Percentiles rank a stretch among this genome's conserved stretches.
Conservation (phyloP, 345 rosid genomes). For the Hibiscus trionum region DNA sequence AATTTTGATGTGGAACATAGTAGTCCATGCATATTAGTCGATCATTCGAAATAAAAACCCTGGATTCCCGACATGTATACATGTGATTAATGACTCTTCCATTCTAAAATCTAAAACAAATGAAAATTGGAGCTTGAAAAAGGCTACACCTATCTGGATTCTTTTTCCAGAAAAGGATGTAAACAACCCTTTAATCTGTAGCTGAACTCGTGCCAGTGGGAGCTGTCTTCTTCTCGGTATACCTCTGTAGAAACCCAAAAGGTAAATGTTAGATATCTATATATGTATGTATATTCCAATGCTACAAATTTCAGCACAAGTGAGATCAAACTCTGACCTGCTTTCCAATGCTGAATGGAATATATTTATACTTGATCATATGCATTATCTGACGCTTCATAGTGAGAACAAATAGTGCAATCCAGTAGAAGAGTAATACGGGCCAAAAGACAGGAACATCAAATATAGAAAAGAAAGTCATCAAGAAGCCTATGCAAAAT, state of each 20-base stretch:
- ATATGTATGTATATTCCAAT: neutral
- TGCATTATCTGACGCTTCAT: slow-evolving; percentile 67
- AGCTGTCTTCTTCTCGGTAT: slow-evolving; percentile 25
- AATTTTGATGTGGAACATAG: neutral
- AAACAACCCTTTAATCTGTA: slow-evolving; percentile 26
- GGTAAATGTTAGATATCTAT: too few species aligned
- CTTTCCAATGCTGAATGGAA: slow-evolving; percentile 59
- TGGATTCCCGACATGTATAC: neutral
- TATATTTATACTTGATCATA: slow-evolving; percentile 66
- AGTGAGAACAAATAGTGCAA: slow-evolving; percentile 58
- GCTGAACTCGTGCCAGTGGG: slow-evolving; percentile 24
- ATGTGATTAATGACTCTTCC: neutral
- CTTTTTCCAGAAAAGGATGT: neutral
- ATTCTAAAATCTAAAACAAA: slow-evolving; percentile 9
- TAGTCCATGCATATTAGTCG: neutral
- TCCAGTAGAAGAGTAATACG: slow-evolving; percentile 58
- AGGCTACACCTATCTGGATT: neutral
- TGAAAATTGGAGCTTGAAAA: neutral
- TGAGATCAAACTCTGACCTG: slow-evolving; percentile 35
- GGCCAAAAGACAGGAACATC: slow-evolving; percentile 86
- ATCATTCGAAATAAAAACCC: neutral
- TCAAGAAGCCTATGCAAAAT: slow-evolving; percentile 47
- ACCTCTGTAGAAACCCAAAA: slow-evolving; percentile 26
- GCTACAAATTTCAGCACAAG: neutral
- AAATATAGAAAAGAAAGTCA: slow-evolving; percentile 68